These are phyloP conservation scores for Ophiostoma sp. DNA, from an alignment of 2,329 filamentous ascomycete genomes.

Conservation along the genomic window DNA sequence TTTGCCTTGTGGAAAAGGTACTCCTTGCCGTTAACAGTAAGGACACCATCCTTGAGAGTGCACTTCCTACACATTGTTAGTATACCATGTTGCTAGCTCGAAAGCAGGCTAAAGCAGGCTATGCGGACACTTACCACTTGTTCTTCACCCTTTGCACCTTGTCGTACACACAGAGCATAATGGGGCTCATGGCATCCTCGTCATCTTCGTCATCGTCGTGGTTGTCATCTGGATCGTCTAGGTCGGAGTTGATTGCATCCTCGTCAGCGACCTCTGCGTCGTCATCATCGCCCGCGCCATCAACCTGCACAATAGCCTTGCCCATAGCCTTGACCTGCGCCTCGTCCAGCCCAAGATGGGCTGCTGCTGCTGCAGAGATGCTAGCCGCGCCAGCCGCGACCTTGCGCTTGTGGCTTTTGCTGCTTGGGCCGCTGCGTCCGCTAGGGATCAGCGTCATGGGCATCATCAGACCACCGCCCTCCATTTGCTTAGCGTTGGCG, in stretches of 20 bases:
- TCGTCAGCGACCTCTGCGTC: constrained; percentile 68
- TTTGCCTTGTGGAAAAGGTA: constrained; percentile 97
- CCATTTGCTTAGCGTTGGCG: constrained; percentile 60
- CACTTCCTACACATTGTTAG: constrained; percentile 66
- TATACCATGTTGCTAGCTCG: neutral
- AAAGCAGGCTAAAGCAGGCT: too few relatives aligned
- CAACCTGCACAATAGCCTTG: constrained; percentile 25
- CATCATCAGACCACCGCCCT: constrained; percentile 71
- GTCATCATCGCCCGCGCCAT: constrained; percentile 51
- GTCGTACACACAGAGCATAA: constrained; percentile 99
- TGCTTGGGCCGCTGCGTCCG: constrained; percentile 30
- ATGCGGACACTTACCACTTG: constrained; percentile 61
- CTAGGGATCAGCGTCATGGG: constrained; percentile 52
- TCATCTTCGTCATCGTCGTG: constrained; percentile 79
- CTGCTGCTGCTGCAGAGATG: neutral
- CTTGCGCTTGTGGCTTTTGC: constrained; percentile 26
- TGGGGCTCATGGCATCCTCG: constrained; percentile 75
- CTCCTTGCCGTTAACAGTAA: constrained; percentile 89
- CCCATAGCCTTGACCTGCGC: constrained; percentile 52
- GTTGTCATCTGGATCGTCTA: constrained; percentile 90
- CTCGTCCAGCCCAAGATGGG: constrained; percentile 4
- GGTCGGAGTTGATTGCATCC: constrained; percentile 96
- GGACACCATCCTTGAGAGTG: constrained; percentile 89
- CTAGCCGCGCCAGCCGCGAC: neutral
- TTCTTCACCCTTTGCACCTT: constrained; percentile 99